Evolutionary conservation across 176 grass and related monocot species (phyloP).

Genomic region (bread wheat (Triticum aestivum)): IWGSC_CS_RefSeq_v2.1 NC_057800.1:540011285-540011784

Average conservation of each 20-base stretch:
- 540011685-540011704: background rate
- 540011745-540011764: background rate
- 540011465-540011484: constrained; percentile 84
- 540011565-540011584: constrained; percentile 87
- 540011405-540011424: constrained; percentile 15
- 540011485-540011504: constrained; percentile 73
- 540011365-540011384: constrained; percentile 58
- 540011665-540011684: background rate
- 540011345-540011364: constrained; percentile 67
- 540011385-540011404: constrained; percentile 15
- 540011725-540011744: background rate
- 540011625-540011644: constrained; percentile 17
- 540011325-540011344: constrained; percentile 32
- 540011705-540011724: background rate
- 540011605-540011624: constrained; percentile 74
- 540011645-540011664: constrained; percentile 28
- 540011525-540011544: constrained; percentile 66
- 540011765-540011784: background rate
- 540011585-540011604: constrained; percentile 81
- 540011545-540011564: constrained; percentile 57
- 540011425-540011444: background rate
- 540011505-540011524: constrained; percentile 84
- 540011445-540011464: constrained; percentile 43
- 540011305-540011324: constrained; percentile 32
- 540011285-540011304: constrained; percentile 51